phyloP scores from a whole-genome alignment of 371 early-diverging fungal species.

The Blakeslea trispora region DNA sequence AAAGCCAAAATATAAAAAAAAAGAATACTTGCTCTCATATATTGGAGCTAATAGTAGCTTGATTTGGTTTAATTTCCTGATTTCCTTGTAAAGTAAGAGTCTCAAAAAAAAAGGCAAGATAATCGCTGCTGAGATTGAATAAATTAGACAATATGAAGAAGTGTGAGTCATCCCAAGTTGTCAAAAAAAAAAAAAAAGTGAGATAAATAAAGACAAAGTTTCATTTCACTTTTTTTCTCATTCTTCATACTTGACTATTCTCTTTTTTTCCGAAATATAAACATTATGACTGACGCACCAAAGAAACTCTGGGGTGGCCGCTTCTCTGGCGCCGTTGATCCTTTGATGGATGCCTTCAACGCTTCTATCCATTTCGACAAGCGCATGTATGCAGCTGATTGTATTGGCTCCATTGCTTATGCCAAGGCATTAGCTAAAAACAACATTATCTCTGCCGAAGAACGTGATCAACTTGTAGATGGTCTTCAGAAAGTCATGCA shows the following conservation, averaged over 20 bases:
- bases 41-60: too few relatives aligned
- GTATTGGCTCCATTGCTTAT: slow-evolving; percentile 89
- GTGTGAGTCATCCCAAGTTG: not conserved
- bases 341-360: slow-evolving; percentile 96
- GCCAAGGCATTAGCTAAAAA: slow-evolving; percentile 79
- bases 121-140: not conserved
- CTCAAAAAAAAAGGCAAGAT: too few relatives aligned
- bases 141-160: not conserved
- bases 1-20: slow-evolving; percentile 11
- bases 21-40: too few relatives aligned
- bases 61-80: too few relatives aligned
- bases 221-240: not conserved
- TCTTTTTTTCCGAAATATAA: too few relatives aligned
- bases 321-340: slow-evolving; percentile 89
- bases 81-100: not conserved
- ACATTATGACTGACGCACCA: slow-evolving; percentile 29
- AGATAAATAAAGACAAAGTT: not conserved
- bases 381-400: slow-evolving; percentile 89
- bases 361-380: slow-evolving; percentile 92
- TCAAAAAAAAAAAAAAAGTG: not conserved
- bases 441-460: slow-evolving; percentile 76
- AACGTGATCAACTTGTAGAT: slow-evolving; percentile 67
- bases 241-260: not conserved
- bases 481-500: slow-evolving; percentile 77
- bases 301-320: slow-evolving; percentile 85